Evolutionary conservation across 176 grass and related monocot species (phyloP).

Genomic region (Urochloa ruziziensis): DNA sequence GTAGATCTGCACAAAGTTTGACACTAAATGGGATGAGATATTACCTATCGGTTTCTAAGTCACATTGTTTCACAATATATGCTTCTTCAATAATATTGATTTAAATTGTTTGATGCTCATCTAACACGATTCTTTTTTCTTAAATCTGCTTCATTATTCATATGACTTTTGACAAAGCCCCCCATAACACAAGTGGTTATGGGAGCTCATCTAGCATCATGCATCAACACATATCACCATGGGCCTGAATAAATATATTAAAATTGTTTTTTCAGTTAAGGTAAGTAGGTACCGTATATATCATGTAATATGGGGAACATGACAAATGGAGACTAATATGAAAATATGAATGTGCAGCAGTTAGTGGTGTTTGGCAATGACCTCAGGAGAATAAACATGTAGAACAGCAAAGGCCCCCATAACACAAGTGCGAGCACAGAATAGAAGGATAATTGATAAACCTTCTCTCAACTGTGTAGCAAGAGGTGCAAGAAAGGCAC

Average conservation of each 20-base stretch:
- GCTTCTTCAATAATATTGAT: background rate
- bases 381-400: conserved; percentile 66
- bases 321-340: background rate
- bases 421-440: conserved; percentile 61
- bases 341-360: background rate
- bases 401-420: conserved; percentile 47
- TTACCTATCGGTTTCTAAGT: background rate
- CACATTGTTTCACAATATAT: background rate
- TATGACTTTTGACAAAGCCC: too few species aligned
- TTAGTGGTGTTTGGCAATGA: conserved; percentile 7
- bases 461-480: conserved; percentile 42
- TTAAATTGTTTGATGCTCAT: background rate
- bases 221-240: background rate
- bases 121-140: background rate
- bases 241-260: background rate
- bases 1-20: conserved; percentile 42
- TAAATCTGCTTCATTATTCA: background rate
- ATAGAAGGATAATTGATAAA: conserved; percentile 56
- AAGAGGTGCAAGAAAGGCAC: conserved; percentile 46
- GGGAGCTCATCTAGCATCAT: too few species aligned
- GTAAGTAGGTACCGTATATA: background rate
- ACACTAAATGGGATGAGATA: background rate
- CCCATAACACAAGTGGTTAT: too few species aligned
- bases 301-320: background rate
- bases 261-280: background rate